Evolutionary conservation across 139 green algal genomes (phyloP), one percentile per base, ranked within the genome.

Genomic region (Chlorella sp.): DNA sequence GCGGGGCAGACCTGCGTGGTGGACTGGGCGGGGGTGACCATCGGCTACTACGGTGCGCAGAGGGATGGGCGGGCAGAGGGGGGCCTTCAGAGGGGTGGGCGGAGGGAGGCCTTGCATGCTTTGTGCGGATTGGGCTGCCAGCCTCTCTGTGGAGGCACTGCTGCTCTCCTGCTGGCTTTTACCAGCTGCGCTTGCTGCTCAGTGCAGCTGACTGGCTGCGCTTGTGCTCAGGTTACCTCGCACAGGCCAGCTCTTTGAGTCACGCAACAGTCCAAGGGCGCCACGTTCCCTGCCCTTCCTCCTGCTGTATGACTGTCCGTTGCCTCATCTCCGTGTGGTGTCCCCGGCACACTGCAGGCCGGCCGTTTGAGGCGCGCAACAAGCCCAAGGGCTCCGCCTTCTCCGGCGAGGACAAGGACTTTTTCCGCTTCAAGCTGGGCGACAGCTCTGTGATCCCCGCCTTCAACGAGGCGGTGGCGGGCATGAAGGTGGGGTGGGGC

Each of bases 1-100:
- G 24, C 48, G 41, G 96, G 96, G 5, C 85, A 97, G 48, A 89
- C 78, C 0, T 90, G 92, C 22, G 88, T 96, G 22, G 82, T 99
- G 0, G 96, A 99, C 87, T 99, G 97, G 97, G 93, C 94, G 58
- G 97, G 96, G 5, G 98, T 97, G 89, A 99, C 96, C 8, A 96
- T 98, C 20, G 95, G 94, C 13, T 97, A 98, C 83, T 96, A 88
- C 36, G 81, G 46, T 76, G 64, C 16, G 78, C 73, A 76, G 62
- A 48, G 46, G 68, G 9, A 60, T 44, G 46, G 26, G 38, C 19
- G 26, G 3, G 22, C 41, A 24, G 3, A 22, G 8, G 43, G 30
- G 22, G 41, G 32, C 36, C 1, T 64, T 65, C 13, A 24, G 24
- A 7, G 26, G 30, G 14, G 30, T 22, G 24, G 4, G 32, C 11